Evolutionary conservation across 139 green algal species (phyloP).

Genomic region (Chlorella sp.): DNA sequence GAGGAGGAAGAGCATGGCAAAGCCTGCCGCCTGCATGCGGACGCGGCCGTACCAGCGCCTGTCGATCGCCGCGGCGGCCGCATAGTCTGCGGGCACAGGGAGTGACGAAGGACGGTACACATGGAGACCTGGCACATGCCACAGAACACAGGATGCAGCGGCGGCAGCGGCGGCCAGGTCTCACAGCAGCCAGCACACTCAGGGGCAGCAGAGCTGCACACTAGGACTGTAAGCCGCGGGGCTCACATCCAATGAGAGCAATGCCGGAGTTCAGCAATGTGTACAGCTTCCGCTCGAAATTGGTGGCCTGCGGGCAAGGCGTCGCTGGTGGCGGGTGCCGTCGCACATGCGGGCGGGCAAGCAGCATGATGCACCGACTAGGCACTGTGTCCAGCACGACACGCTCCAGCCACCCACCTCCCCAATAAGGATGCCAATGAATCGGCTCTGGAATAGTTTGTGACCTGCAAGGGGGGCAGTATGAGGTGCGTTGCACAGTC

Average conservation of each 20-base stretch:
- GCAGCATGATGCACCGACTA: too few relatives aligned
- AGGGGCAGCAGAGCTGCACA: too few relatives aligned
- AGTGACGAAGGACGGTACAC: neutral
- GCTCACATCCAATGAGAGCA: slow-evolving; percentile 56
- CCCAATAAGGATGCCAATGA: slow-evolving; percentile 52
- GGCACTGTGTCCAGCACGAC: too few relatives aligned
- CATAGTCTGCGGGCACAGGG: slow-evolving; percentile 61
- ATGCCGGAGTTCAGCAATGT: slow-evolving; percentile 76
- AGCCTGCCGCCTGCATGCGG: slow-evolving; percentile 61
- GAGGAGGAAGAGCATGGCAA: slow-evolving; percentile 62
- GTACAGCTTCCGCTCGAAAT: slow-evolving; percentile 65
- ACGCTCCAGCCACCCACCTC: too few relatives aligned
- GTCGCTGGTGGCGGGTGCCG: too few relatives aligned
- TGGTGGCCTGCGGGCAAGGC: slow-evolving; percentile 43
- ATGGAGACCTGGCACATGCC: too few relatives aligned
- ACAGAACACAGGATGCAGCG: neutral
- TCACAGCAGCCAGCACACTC: neutral
- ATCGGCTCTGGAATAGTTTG: slow-evolving; percentile 74
- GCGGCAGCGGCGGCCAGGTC: neutral
- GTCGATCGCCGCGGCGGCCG: slow-evolving; percentile 67
- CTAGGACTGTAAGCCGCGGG: neutral
- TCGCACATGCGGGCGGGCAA: too few relatives aligned
- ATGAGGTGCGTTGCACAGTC: neutral
- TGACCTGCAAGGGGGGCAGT: slow-evolving; percentile 63
- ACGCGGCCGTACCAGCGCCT: slow-evolving; percentile 59